Percentiles rank a stretch among this genome's conserved stretches.
Evolutionary conservation across 805 yeast species (phyloP).

Genomic region (Ogataea saltuana): DNA sequence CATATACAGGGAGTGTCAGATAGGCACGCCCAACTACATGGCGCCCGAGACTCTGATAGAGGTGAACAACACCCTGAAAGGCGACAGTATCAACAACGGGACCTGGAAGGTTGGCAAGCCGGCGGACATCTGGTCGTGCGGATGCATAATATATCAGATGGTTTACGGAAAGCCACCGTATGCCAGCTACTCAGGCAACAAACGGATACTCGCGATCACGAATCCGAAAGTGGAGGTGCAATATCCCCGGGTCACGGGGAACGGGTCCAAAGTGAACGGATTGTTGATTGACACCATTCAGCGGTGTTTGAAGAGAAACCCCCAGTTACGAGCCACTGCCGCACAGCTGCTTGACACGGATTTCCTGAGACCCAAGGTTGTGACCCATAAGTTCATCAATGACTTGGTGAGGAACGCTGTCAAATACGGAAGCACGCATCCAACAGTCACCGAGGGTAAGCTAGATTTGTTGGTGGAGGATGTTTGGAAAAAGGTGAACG

Average conservation of each 20-base stretch:
- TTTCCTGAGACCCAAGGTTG: constrained; percentile 74
- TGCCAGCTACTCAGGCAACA: constrained; percentile 73
- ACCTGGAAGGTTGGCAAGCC: constrained; percentile 88
- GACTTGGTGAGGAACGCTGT: constrained; percentile 79
- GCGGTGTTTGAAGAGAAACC: constrained; percentile 71
- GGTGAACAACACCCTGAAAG: constrained; percentile 37
- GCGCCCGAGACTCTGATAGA: constrained; percentile 93
- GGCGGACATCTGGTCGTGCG: constrained; percentile 97
- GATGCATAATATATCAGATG: constrained; percentile 95
- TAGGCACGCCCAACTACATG: constrained; percentile 97
- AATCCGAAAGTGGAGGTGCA: constrained; percentile 73
- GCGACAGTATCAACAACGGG: constrained; percentile 30
- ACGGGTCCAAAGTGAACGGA: constrained; percentile 29
- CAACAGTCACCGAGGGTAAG: constrained; percentile 36
- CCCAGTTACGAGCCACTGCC: constrained; percentile 63
- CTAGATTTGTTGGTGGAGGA: constrained; percentile 50
- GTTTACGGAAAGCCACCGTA: constrained; percentile 92
- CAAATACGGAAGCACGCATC: constrained; percentile 59
- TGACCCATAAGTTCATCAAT: constrained; percentile 63
- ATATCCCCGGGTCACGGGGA: constrained; percentile 50
- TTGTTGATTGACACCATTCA: constrained; percentile 66
- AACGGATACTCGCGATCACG: constrained; percentile 79
- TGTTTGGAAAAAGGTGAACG: constrained; percentile 56
- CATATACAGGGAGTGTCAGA: constrained; percentile 83
- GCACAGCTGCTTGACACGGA: constrained; percentile 58